phyloP scores from a whole-genome alignment of 495 filamentous ascomycete species.

The Lindgomyces ingoldianus region DNA sequence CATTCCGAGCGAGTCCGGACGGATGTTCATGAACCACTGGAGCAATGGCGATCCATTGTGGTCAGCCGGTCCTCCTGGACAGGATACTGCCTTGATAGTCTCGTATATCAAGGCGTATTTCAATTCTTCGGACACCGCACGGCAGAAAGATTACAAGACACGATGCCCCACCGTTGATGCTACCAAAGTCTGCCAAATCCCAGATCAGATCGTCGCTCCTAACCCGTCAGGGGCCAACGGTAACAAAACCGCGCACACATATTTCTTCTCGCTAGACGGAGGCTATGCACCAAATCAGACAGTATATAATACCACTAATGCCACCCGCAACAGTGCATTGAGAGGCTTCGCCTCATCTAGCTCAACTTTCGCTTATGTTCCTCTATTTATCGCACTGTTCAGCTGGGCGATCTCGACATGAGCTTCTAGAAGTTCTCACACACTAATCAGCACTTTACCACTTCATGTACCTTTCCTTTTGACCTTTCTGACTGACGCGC shows the following conservation, averaged over 20 bases:
- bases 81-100: constrained; percentile 61
- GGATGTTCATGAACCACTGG: constrained; percentile 73
- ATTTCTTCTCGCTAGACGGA: constrained; percentile 61
- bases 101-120: constrained; percentile 75
- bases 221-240: constrained; percentile 36
- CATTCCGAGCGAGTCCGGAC: constrained; percentile 59
- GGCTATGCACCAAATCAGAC: constrained; percentile 21
- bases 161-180: constrained; percentile 20
- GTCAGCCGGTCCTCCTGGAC: constrained; percentile 65
- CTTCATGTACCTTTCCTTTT: background rate
- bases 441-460: background rate
- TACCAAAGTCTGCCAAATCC: constrained; percentile 59
- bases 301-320: background rate
- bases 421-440: background rate
- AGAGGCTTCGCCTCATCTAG: background rate
- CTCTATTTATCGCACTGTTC: constrained; percentile 11
- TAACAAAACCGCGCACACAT: constrained; percentile 47
- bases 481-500: too few species aligned
- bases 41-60: constrained; percentile 70
- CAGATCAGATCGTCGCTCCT: constrained; percentile 52
- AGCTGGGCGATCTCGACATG: constrained; percentile 12
- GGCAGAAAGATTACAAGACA: constrained; percentile 13
- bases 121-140: constrained; percentile 56
- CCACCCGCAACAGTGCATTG: background rate
- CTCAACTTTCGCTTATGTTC: background rate